A percentile compares a stretch with the other conserved stretches of the same genome.
These are phyloP conservation scores for Vickermania ingenoplastis DNA, from an alignment of 208 protist genomes.

Conservation along the genomic window DNA sequence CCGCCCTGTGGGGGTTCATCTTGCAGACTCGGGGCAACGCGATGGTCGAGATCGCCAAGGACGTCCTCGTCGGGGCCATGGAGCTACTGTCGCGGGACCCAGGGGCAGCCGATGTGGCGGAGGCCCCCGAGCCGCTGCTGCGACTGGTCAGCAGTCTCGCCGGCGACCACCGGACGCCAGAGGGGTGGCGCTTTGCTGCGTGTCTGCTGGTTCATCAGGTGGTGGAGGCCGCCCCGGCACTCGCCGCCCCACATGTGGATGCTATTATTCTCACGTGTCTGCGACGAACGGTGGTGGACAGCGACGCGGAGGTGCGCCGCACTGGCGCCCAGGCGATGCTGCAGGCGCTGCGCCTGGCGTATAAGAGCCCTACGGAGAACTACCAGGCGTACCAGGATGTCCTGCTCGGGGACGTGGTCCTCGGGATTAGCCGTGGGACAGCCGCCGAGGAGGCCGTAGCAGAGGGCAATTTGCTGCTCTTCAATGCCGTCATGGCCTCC, in stretches of 20 bases:
- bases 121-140: background rate
- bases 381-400: conserved; percentile 54
- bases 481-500: conserved; percentile 66
- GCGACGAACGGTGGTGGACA: conserved; percentile 37
- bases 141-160: background rate
- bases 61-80: conserved; percentile 50
- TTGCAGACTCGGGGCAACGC: conserved; percentile 67
- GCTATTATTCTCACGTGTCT: conserved; percentile 49
- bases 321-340: conserved; percentile 37
- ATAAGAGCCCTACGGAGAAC: conserved; percentile 34
- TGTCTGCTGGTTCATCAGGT: conserved; percentile 73
- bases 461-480: conserved; percentile 13
- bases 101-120: background rate
- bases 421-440: conserved; percentile 23
- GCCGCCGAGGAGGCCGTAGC: conserved; percentile 2
- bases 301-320: conserved; percentile 24
- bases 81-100: conserved; percentile 14
- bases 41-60: conserved; percentile 56
- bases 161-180: too few relatives aligned
- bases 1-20: conserved; percentile 67
- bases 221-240: conserved; percentile 49
- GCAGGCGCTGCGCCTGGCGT: conserved; percentile 45
- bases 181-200: conserved; percentile 43
- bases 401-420: conserved; percentile 42
- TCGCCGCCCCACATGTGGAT: conserved; percentile 35